Evolutionary conservation across 2,329 filamentous ascomycete species (phyloP).

Genomic region (Paecilomyces niveus): DNA sequence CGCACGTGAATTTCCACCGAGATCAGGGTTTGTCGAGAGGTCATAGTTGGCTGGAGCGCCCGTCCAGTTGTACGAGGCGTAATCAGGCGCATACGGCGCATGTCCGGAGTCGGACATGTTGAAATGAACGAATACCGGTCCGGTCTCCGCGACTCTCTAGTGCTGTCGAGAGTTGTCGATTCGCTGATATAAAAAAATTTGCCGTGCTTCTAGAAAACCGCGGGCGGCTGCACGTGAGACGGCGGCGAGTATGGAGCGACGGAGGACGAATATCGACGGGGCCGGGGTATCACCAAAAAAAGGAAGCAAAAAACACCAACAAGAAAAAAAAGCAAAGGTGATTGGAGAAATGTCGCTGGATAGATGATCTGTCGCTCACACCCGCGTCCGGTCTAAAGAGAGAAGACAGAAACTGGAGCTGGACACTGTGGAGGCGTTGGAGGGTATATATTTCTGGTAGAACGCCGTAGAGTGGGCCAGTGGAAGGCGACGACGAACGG

Average conservation of each 20-base stretch:
- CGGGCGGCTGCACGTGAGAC: neutral
- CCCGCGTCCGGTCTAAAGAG: neutral
- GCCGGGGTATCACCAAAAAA: neutral
- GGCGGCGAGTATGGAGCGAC: neutral
- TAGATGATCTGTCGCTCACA: neutral
- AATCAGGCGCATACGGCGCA: constrained; percentile 31
- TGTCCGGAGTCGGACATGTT: constrained; percentile 22
- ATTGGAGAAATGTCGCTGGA: neutral
- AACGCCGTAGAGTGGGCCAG: constrained; percentile 1
- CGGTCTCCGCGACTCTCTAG: neutral
- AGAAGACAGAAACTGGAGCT: neutral
- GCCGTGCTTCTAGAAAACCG: neutral
- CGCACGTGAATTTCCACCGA: constrained; percentile 75
- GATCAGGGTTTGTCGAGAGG: constrained; percentile 46
- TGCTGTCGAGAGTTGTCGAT: neutral
- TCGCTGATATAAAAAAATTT: neutral
- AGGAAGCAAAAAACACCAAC: neutral
- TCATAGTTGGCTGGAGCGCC: constrained; percentile 38
- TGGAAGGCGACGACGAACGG: neutral
- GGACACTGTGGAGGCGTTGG: neutral
- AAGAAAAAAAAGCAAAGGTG: neutral
- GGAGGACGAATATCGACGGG: neutral
- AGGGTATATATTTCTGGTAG: neutral
- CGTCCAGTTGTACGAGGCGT: constrained; percentile 45
- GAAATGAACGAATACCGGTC: constrained; percentile 3